Percentiles rank a stretch among this genome's conserved stretches.
Evolutionary conservation across 1,139 yeast genomes (phyloP).

Genomic region (Yamadazyma sp.): DNA sequence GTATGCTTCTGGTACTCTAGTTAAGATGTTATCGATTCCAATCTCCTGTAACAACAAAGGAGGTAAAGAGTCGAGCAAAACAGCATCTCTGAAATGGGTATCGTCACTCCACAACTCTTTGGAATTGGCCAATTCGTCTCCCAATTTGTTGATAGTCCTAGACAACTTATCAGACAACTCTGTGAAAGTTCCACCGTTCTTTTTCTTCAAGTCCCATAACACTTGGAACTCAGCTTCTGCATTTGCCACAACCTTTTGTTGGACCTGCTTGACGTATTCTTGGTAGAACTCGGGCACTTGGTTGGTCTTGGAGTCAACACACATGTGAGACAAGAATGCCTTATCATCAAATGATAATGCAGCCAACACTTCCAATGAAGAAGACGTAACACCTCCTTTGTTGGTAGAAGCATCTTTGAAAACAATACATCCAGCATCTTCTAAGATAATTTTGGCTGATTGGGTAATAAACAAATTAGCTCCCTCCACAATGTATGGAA

Average conservation of each 20-base stretch:
- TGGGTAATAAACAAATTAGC: conserved; percentile 95
- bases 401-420: conserved; percentile 97
- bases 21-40: conserved; percentile 72
- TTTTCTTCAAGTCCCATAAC: conserved; percentile 74
- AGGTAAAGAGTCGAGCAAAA: conserved; percentile 79
- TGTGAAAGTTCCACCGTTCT: conserved; percentile 70
- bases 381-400: conserved; percentile 98
- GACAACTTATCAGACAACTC: conserved; percentile 84
- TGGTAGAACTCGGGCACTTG: conserved; percentile 72
- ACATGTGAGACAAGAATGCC: conserved; percentile 74
- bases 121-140: conserved; percentile 83
- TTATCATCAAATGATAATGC: conserved; percentile 89
- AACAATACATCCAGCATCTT: conserved; percentile 80
- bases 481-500: conserved; percentile 95
- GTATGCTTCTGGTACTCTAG: conserved; percentile 85
- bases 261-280: conserved; percentile 81
- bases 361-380: conserved; percentile 92
- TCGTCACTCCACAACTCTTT: conserved; percentile 87
- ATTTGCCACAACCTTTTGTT: conserved; percentile 67
- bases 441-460: conserved; percentile 83
- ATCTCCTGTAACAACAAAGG: conserved; percentile 64
- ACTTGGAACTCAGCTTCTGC: conserved; percentile 86
- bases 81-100: conserved; percentile 69
- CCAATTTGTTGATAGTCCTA: conserved; percentile 80
- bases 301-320: conserved; percentile 55